Percentiles rank a stretch among this genome's conserved stretches.
phyloP scores from a whole-genome alignment of 2,329 filamentous ascomycete genomes.

The Ophiocordyceps camponoti-leonardi region DNA sequence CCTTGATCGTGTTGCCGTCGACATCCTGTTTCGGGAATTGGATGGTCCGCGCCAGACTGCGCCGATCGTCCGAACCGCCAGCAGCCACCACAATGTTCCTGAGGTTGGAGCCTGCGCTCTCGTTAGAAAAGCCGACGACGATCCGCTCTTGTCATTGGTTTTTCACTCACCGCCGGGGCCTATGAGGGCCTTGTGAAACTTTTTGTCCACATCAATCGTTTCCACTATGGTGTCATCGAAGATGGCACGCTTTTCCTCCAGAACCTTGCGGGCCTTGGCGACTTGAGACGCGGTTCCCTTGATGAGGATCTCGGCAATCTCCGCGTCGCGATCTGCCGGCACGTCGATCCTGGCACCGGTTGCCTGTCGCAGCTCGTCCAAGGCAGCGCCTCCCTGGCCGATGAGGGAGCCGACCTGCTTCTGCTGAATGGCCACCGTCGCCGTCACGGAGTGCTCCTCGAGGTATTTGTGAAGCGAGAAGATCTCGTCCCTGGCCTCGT shows the following conservation, averaged over 20 bases:
- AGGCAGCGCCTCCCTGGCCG: slow-evolving; percentile 72
- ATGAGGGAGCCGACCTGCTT: slow-evolving; percentile 90
- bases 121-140: slow-evolving; percentile 1
- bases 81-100: slow-evolving; percentile 74
- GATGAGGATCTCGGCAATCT: slow-evolving; percentile 70
- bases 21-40: slow-evolving; percentile 86
- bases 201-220: slow-evolving; percentile 82
- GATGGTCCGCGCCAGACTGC: slow-evolving; percentile 72
- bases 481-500: slow-evolving; percentile 82
- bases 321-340: slow-evolving; percentile 59
- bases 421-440: slow-evolving; percentile 70
- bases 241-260: slow-evolving; percentile 70
- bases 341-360: slow-evolving; percentile 88
- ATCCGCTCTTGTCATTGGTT: not conserved
- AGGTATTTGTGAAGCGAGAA: slow-evolving; percentile 77
- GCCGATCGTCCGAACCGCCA: slow-evolving; percentile 75
- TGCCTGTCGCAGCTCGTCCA: slow-evolving; percentile 73
- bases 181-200: slow-evolving; percentile 81
- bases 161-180: slow-evolving; percentile 65
- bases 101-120: slow-evolving; percentile 55
- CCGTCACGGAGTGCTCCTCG: slow-evolving; percentile 69
- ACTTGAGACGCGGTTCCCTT: slow-evolving; percentile 89
- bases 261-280: slow-evolving; percentile 74
- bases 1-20: slow-evolving; percentile 65
- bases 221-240: slow-evolving; percentile 82